phyloP scores from a whole-genome alignment of 1,284 basidiomycete species.

The Papiliotrema terrestris region DNA sequence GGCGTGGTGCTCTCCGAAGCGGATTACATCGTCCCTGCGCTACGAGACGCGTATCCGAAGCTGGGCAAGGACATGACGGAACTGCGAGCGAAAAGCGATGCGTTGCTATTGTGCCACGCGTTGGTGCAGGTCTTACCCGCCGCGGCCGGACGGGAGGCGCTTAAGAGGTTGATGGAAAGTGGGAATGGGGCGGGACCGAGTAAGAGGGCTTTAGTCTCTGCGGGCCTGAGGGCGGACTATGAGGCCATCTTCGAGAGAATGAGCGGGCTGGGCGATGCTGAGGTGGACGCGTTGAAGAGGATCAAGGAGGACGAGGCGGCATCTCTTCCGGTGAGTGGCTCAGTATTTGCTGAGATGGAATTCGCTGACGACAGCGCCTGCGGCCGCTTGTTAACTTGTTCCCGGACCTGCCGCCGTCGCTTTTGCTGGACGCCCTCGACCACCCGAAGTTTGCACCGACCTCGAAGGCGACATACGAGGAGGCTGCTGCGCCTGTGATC shows the following conservation, averaged over 20 bases:
- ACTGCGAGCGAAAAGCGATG: conserved; percentile 13
- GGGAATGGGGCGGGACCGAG: conserved; percentile 1
- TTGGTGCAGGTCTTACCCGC: conserved; percentile 13
- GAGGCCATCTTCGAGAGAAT: conserved; percentile 1
- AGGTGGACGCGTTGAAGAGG: conserved; percentile 4
- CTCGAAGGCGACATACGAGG: conserved; percentile 21
- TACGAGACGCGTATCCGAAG: conserved; percentile 19
- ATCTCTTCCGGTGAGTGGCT: conserved; percentile 17
- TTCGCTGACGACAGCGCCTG: conserved; percentile 23
- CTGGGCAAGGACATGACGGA: conserved; percentile 5
- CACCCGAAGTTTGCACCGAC: conserved; percentile 35
- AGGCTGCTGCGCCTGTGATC: conserved; percentile 38
- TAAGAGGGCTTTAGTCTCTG: conserved; percentile 2
- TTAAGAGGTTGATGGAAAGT: conserved; percentile 7
- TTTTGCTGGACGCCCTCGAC: conserved; percentile 40
- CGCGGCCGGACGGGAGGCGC: conserved; percentile 3
- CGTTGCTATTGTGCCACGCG: conserved; percentile 17
- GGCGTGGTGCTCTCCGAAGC: conserved; percentile 21
- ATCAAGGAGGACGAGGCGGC: conserved; percentile 12
- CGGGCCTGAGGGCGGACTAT: conserved; percentile 6
- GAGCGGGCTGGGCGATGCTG: conserved; percentile 13
- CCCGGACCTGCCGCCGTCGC: conserved; percentile 36
- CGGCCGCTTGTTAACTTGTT: conserved; percentile 32
- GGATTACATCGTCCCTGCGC: conserved; percentile 22
- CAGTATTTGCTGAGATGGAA: not conserved